Base-by-base conservation (phyloP, 495 filamentous ascomycete species). In the Podospora pseudocomata region DNA sequence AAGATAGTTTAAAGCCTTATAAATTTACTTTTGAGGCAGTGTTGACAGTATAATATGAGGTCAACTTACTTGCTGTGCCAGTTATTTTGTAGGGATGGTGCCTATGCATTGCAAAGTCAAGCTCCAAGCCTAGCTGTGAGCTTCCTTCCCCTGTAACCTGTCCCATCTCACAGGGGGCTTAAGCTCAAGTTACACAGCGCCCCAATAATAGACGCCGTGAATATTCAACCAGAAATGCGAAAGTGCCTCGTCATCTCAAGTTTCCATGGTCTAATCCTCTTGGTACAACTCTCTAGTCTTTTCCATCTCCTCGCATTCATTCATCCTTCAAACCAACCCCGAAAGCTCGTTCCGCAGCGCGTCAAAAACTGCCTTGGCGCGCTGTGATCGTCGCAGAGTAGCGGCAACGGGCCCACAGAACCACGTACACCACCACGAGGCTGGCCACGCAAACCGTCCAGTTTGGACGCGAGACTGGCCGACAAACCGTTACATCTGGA, bases 371-470 rank as follows among this genome's bases (percentile, higher is more conserved):
- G 39, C 39, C 39, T 49, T 49, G 39, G 39, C 39, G 39, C 13
- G 39, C 23, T 20, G 55, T 58, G 55, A 58, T 58, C 55, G 55
- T n/a, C 55, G n/a, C n/a, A 19, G n/a, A 26, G 18, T 19, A 19
- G 23, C 55, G 49, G 30, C 15, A 28, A 20, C 20, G 13, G 60
- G 49, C 67, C 67, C 67, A 68, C 67, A 64, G 67, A 54, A 68
- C 67, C 67, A 68, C 67, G 67, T 68, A 65, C 9, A 9, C n/a
- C 55, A 64, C 61, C 55, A n/a, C 4, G 27, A 34, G 56, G 62
- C 67, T 65, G 63, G 18, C 53, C 34, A 62, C 67, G 28, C 60
- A 60, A 63, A 54, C 57, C 23, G 16, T 54, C 20, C n/a, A 60
- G 26, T 27, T 60, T 28, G 59, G 26, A 28, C 23, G 23, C 23